These are phyloP conservation scores for Podospora pseudopauciseta DNA, from an alignment of 495 filamentous ascomycete species.

Conservation along the genomic window DNA sequence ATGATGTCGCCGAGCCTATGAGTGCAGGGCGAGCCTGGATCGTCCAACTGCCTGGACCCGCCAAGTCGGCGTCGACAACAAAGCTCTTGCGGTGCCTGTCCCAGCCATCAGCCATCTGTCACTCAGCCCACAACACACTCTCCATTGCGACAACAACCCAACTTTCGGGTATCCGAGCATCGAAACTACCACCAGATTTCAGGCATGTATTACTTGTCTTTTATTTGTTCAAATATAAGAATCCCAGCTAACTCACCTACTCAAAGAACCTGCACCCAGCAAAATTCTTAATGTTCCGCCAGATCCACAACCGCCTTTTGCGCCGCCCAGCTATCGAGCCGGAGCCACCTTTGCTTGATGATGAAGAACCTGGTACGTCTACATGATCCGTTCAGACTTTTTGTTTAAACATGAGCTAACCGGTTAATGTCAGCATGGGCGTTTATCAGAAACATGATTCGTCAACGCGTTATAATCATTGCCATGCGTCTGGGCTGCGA, in stretches of 20 bases:
- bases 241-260: not conserved
- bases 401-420: not conserved
- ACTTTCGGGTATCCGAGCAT: too few relatives aligned
- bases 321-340: not conserved
- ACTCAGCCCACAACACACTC: too few relatives aligned
- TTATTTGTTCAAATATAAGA: not conserved
- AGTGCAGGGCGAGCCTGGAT: too few relatives aligned
- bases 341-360: not conserved
- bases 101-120: too few relatives aligned
- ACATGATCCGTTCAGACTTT: too few relatives aligned
- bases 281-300: not conserved
- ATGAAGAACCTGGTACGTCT: not conserved
- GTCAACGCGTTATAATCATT: not conserved
- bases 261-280: not conserved
- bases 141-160: too few relatives aligned
- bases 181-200: not conserved
- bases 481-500: not conserved
- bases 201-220: not conserved
- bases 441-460: not conserved
- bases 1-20: too few relatives aligned
- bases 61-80: too few relatives aligned
- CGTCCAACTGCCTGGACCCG: too few relatives aligned
- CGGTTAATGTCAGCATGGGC: not conserved
- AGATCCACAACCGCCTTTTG: not conserved
- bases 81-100: too few relatives aligned